These are phyloP conservation scores for Spiraea crenata DNA, from an alignment of 331 rosid genomes.

Conservation along the genomic window DNA sequence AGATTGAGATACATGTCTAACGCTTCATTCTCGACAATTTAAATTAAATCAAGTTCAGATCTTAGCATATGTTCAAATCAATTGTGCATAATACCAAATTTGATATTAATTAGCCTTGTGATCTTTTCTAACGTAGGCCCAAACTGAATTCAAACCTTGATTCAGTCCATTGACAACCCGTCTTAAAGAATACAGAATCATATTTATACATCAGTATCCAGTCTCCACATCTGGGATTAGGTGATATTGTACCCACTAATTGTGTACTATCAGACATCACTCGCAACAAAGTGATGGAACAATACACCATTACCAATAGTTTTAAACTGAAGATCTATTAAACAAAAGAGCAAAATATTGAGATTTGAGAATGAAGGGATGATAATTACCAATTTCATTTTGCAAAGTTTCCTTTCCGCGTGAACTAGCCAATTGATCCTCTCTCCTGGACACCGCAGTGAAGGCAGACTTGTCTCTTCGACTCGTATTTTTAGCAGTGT, in stretches of 20 bases:
- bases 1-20: neutral
- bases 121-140: neutral
- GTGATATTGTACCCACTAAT: neutral
- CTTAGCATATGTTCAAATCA: neutral
- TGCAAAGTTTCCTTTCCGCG: constrained; percentile 51
- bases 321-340: neutral
- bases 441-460: constrained; percentile 51
- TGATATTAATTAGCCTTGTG: neutral
- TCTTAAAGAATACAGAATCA: neutral
- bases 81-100: neutral
- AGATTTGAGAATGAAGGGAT: constrained; percentile 10
- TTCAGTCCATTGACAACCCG: neutral
- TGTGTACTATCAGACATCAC: neutral
- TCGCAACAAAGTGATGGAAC: neutral
- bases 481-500: constrained; percentile 46
- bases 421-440: constrained; percentile 54
- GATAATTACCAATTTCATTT: constrained; percentile 47
- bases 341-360: neutral
- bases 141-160: neutral
- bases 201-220: neutral
- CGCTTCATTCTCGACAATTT: neutral
- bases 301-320: constrained; percentile 12
- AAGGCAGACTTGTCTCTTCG: constrained; percentile 69
- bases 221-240: neutral
- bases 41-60: constrained; percentile 9